phyloP scores from a whole-genome alignment of 352 stramenopile species.

The Globisporangium iwayamae region DNA sequence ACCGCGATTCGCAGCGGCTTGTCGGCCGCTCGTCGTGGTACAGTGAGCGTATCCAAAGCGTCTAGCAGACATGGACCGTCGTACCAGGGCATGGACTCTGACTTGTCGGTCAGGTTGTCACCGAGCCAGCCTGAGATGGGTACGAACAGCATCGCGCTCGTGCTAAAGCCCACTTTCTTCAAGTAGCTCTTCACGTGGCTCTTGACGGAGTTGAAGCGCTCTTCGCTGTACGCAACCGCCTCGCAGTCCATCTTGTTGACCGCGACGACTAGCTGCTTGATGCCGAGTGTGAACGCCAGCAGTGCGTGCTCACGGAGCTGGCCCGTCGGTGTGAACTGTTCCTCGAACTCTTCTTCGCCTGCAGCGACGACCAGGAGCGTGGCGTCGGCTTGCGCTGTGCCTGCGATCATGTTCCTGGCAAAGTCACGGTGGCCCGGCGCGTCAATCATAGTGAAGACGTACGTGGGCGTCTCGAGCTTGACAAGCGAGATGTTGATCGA shows the following conservation, averaged over 20 bases:
- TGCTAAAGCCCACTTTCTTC: constrained; percentile 97
- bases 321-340: constrained; percentile 94
- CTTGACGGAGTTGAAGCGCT: constrained; percentile 95
- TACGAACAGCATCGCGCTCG: constrained; percentile 93
- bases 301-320: constrained; percentile 96
- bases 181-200: constrained; percentile 89
- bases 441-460: constrained; percentile 98
- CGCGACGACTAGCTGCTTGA: constrained; percentile 98
- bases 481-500: constrained; percentile 97
- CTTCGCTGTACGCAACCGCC: constrained; percentile 91
- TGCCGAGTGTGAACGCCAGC: constrained; percentile 95
- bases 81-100: constrained; percentile 96
- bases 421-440: constrained; percentile 97
- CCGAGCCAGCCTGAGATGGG: constrained; percentile 96
- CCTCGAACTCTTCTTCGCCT: constrained; percentile 91
- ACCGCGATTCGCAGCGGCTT: constrained; percentile 96
- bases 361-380: constrained; percentile 95
- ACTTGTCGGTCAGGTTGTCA: constrained; percentile 97
- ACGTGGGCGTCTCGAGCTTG: constrained; percentile 98
- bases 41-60: constrained; percentile 88
- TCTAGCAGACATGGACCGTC: constrained; percentile 90
- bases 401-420: constrained; percentile 99
- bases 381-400: constrained; percentile 97
- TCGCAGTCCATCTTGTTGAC: constrained; percentile 99
- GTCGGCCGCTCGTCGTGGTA: constrained; percentile 90